These are phyloP conservation scores for Trematosphaeria pertusa DNA, from an alignment of 2,329 filamentous ascomycete species.

Conservation along the genomic window DNA sequence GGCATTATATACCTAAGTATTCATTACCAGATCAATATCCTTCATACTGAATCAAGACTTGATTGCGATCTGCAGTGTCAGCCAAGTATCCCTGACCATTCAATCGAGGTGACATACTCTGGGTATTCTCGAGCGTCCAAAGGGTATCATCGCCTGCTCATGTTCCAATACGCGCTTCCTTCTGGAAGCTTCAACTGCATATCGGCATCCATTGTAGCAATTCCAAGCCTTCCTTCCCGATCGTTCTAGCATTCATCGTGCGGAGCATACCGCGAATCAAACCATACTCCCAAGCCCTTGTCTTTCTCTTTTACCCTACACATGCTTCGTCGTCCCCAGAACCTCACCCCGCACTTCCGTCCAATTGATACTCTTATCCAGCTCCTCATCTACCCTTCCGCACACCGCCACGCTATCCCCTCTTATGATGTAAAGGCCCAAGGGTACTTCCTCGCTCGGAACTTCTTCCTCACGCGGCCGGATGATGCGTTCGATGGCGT, in stretches of 20 bases:
- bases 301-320: constrained; percentile 18
- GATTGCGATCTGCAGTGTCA: constrained; percentile 22
- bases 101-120: constrained; percentile 25
- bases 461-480: constrained; percentile 83
- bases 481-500: constrained; percentile 89
- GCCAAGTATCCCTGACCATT: constrained; percentile 6
- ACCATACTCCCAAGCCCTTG: not conserved
- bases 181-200: not conserved
- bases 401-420: constrained; percentile 94
- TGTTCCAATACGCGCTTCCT: constrained; percentile 6
- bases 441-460: constrained; percentile 77
- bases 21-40: too few relatives aligned
- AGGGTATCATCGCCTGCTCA: constrained; percentile 22
- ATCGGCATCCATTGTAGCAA: not conserved
- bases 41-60: too few relatives aligned
- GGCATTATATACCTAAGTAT: too few relatives aligned
- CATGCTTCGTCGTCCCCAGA: constrained; percentile 84
- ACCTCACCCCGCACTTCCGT: constrained; percentile 82
- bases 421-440: constrained; percentile 89
- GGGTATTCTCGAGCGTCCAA: constrained; percentile 17
- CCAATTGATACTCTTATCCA: constrained; percentile 94
- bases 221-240: not conserved
- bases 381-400: constrained; percentile 85
- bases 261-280: not conserved
- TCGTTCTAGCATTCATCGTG: not conserved